These are phyloP conservation scores for Trichoderma harzianum DNA, from an alignment of 2,329 filamentous ascomycete species.

Conservation along the genomic window DNA sequence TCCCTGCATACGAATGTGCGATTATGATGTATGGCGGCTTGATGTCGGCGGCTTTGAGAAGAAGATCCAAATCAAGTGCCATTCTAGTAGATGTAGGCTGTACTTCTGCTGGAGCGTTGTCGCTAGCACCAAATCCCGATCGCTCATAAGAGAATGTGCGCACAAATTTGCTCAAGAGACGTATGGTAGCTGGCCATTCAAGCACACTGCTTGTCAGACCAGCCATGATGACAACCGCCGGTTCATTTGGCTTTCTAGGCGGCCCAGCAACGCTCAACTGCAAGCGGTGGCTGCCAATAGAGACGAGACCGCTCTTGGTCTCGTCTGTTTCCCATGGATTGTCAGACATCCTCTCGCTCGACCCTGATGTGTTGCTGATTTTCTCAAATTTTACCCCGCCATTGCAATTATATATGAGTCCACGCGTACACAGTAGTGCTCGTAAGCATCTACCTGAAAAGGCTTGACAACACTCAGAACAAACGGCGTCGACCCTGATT, in stretches of 20 bases:
- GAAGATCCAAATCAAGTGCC: neutral
- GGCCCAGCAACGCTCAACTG: neutral
- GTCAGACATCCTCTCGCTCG: neutral
- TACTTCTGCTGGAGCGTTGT: neutral
- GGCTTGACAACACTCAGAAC: neutral
- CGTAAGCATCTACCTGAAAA: neutral
- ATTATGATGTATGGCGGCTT: neutral
- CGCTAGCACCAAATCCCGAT: neutral
- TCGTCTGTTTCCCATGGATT: neutral
- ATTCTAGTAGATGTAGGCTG: neutral
- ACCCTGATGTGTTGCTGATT: neutral
- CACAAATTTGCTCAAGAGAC: neutral
- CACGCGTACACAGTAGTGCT: neutral
- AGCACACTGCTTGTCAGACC: neutral
- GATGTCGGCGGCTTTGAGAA: neutral
- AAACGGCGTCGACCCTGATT: neutral
- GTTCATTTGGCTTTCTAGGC: neutral
- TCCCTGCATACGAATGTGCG: neutral
- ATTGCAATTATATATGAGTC: neutral
- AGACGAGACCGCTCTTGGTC: neutral
- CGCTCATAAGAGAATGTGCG: neutral
- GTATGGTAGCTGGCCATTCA: neutral
- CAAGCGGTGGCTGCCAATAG: neutral
- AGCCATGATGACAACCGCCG: neutral
- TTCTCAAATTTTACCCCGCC: neutral